Base-by-base conservation (phyloP, 768 basidiomycete genomes). In the Hygrophorus russula region DNA sequence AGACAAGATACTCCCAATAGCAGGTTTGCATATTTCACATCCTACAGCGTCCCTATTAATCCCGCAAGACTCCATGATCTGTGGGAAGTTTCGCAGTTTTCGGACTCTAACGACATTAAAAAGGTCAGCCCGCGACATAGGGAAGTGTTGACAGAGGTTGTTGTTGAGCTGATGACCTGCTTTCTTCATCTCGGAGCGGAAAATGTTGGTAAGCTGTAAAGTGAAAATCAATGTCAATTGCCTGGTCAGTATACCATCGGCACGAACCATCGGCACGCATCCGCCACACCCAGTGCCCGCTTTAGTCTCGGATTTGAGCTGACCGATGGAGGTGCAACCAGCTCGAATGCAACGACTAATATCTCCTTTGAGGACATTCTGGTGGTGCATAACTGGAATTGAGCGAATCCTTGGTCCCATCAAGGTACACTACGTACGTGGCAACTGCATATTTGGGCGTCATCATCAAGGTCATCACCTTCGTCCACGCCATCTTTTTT, bases 21-120 rank as follows among this genome's bases (percentile, higher is more conserved):
- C 73, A 3, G 83, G 84, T 51, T 79, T 82, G 62, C 84, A 87
- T 17, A 78, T 58, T 58, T 85, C 84, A 50, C 84, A 87, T 1
- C 84, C 84, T 5, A 78, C 50, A 0, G 75, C 63, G 34, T 69
- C 60, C 28, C 64, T 59, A 31, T 66, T 65, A 15, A 65, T 60
- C 14, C 80, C 80, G 2, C 59, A 63, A 5, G 61, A 60, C 6
- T 53, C 51, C 69, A 82, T 74, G 32, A 84, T 65, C 20, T 72
- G 70, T 1, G 57, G 46, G 46, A 79, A 77, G n/a, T 69, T 74
- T 40, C 58, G 66, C 27, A 83, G 63, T 46, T 73, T 67, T 57
- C 80, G 81, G 49, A 84, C 60, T 52, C 42, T 43, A 14, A 17
- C 64, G 42, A 84, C 63, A 32, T 69, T 71, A 62, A 82, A 84